Evolutionary conservation across 1,284 basidiomycete species (phyloP).

Genomic region (Tylopilus orsonianus): DNA sequence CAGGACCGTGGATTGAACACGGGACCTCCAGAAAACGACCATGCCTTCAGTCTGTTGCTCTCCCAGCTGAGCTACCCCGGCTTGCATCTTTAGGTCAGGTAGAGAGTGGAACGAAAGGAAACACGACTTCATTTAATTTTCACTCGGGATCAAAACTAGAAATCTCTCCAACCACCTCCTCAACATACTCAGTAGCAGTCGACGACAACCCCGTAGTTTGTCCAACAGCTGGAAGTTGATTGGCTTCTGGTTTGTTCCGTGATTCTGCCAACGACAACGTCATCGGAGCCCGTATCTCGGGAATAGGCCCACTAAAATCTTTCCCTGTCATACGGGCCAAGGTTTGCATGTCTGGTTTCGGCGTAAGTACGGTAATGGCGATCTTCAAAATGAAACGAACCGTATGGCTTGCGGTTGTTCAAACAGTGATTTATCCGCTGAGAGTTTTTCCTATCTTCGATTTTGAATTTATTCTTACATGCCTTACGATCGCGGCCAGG

Average conservation of each 20-base stretch:
- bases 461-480: constrained; percentile 90
- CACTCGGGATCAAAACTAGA: constrained; percentile 26
- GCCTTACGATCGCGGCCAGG: constrained; percentile 85
- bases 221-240: not conserved
- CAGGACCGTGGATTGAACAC: constrained; percentile 60
- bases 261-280: constrained; percentile 30
- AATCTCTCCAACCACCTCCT: constrained; percentile 36
- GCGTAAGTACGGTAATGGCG: constrained; percentile 1
- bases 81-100: too few species aligned
- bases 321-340: constrained; percentile 76
- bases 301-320: constrained; percentile 78
- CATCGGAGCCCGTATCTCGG: constrained; percentile 58
- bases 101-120: too few species aligned
- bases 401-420: constrained; percentile 67
- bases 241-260: constrained; percentile 2
- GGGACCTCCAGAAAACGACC: constrained; percentile 47
- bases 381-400: constrained; percentile 39
- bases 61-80: constrained; percentile 34
- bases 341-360: constrained; percentile 58
- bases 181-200: constrained; percentile 15
- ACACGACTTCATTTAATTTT: constrained; percentile 2
- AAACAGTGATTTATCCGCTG: constrained; percentile 66
- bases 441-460: constrained; percentile 80
- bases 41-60: constrained; percentile 67
- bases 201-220: constrained; percentile 4